Evolutionary conservation across 306 rosid species (phyloP).

Genomic region (Fragaria iinumae): DNA sequence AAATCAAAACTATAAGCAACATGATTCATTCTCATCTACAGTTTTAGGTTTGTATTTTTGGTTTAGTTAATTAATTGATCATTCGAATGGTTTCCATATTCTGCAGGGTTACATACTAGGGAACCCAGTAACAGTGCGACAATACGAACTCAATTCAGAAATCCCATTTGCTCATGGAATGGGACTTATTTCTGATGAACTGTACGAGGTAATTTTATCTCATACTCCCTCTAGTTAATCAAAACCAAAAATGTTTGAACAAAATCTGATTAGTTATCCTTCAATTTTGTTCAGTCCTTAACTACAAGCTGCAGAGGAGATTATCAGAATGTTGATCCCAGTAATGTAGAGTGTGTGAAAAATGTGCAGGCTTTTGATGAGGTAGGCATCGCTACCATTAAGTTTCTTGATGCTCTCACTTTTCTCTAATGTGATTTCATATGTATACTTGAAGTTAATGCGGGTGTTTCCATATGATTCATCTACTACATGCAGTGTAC

Average conservation of each 20-base stretch:
- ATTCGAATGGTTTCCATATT: background rate
- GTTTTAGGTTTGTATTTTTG: too few relatives aligned
- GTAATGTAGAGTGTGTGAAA: conserved; percentile 33
- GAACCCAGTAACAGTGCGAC: conserved; percentile 29
- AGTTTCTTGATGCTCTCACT: background rate
- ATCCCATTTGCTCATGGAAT: conserved; percentile 50
- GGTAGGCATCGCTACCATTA: conserved; percentile 8
- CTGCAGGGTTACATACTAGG: conserved; percentile 63
- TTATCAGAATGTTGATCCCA: conserved; percentile 26
- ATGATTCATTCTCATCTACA: background rate
- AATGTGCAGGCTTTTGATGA: conserved; percentile 22
- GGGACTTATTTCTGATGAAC: conserved; percentile 64
- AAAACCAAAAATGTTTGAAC: background rate
- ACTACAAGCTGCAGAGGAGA: conserved; percentile 46
- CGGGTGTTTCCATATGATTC: background rate
- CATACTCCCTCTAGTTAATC: background rate
- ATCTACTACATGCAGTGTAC: conserved; percentile 25
- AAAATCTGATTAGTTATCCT: background rate
- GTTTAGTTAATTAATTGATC: background rate
- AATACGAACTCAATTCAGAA: conserved; percentile 3
- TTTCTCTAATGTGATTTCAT: background rate
- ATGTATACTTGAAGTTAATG: background rate
- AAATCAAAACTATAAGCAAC: background rate
- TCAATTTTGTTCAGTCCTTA: conserved; percentile 39
- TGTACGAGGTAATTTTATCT: conserved; percentile 36